phyloP scores from a whole-genome alignment of 2,329 filamentous ascomycete genomes.

The Trichoderma cornu-damae region DNA sequence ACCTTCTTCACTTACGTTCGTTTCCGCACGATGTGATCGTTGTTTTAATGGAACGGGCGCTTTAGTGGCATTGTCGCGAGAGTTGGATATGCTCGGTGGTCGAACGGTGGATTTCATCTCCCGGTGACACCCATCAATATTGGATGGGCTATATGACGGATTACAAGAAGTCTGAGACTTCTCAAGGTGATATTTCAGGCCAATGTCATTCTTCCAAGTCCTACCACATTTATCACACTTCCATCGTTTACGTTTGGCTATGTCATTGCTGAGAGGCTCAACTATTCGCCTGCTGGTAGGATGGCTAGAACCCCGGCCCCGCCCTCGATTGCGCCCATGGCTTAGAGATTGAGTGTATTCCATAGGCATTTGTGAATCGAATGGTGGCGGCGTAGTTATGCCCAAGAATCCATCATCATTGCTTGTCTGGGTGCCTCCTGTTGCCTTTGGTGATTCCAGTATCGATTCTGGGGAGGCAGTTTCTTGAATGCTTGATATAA shows the following conservation, averaged over 20 bases:
- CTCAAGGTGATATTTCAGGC: slow-evolving; percentile 53
- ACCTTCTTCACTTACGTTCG: not conserved
- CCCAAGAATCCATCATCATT: not conserved
- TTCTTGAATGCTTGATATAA: not conserved
- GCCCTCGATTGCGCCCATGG: slow-evolving; percentile 18
- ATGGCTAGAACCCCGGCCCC: slow-evolving; percentile 11
- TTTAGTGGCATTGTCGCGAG: not conserved
- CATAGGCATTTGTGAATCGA: not conserved
- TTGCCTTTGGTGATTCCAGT: not conserved
- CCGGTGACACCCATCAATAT: slow-evolving; percentile 20
- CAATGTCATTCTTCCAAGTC: slow-evolving; percentile 54
- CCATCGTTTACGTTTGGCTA: slow-evolving; percentile 32
- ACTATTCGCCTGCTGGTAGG: slow-evolving; percentile 9
- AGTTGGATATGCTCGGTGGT: not conserved
- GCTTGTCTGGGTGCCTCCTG: not conserved
- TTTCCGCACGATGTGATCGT: not conserved
- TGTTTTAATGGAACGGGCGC: not conserved
- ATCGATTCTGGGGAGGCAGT: not conserved
- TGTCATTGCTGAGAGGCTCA: slow-evolving; percentile 18
- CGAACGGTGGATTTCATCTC: slow-evolving; percentile 17
- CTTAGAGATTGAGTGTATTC: not conserved
- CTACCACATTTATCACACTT: slow-evolving; percentile 50
- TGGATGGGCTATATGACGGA: slow-evolving; percentile 32
- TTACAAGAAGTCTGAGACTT: slow-evolving; percentile 53
- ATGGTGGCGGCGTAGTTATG: not conserved